Evolutionary conservation across 2,329 filamentous ascomycete species (phyloP).

Genomic region (Colletotrichum sp.): DNA sequence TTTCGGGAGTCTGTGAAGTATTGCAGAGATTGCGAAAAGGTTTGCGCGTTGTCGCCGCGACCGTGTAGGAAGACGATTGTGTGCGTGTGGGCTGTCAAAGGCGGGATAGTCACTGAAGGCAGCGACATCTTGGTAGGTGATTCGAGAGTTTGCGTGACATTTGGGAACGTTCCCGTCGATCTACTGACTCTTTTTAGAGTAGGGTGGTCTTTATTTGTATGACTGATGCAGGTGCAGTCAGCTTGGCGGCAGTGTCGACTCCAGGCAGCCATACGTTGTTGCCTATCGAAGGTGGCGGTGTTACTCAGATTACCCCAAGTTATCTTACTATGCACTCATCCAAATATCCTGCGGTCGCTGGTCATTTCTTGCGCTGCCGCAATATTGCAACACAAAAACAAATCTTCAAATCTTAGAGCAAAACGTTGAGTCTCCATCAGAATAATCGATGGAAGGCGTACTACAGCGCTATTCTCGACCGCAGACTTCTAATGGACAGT

Average conservation of each 20-base stretch:
- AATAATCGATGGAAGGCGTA: background rate
- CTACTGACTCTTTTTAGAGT: fast-evolving
- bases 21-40: slow-evolving; percentile 35
- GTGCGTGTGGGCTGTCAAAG: slow-evolving; percentile 38
- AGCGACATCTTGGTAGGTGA: background rate
- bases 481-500: too few relatives aligned
- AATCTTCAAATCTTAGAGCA: too few relatives aligned
- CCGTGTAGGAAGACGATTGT: slow-evolving; percentile 52
- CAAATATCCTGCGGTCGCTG: background rate
- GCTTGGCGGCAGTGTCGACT: too few relatives aligned
- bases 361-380: fast-evolving
- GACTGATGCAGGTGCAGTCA: background rate
- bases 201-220: background rate
- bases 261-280: background rate
- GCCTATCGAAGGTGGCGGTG: background rate
- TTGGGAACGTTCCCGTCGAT: background rate
- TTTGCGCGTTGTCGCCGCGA: slow-evolving; percentile 43
- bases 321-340: background rate
- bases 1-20: slow-evolving; percentile 33
- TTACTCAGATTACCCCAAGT: background rate
- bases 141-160: background rate
- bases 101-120: slow-evolving; percentile 12
- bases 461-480: too few relatives aligned
- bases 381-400: background rate
- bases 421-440: background rate